Conservation (phyloP, 2,329 filamentous ascomycete genomes). For the Fusarium tjaetaba region DNA sequence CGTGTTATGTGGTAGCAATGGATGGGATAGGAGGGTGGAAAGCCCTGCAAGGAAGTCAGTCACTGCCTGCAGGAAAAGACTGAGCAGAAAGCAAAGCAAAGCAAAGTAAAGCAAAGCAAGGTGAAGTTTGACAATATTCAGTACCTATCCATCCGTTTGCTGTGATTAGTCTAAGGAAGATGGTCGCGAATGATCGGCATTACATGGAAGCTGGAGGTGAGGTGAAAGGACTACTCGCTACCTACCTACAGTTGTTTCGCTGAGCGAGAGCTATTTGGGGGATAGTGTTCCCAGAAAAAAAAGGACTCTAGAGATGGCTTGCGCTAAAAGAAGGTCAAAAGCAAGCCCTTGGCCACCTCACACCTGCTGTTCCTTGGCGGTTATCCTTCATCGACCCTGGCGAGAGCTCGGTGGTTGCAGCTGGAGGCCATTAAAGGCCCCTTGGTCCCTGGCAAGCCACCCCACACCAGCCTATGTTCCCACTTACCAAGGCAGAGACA, state of each 20-base stretch:
- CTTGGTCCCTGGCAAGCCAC: constrained; percentile 27
- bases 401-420: constrained; percentile 18
- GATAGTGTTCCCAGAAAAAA: neutral
- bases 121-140: constrained; percentile 15
- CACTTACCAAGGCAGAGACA: neutral
- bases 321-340: constrained; percentile 18
- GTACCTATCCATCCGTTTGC: neutral
- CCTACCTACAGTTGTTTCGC: neutral
- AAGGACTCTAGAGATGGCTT: constrained; percentile 11
- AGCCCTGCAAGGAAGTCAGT: neutral
- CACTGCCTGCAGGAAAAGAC: constrained; percentile 11
- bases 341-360: constrained; percentile 9
- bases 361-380: constrained; percentile 18
- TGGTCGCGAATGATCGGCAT: constrained; percentile 26
- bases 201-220: constrained; percentile 17
- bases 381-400: constrained; percentile 17
- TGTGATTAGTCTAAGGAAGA: neutral
- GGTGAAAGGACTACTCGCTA: constrained; percentile 8
- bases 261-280: constrained; percentile 10
- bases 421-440: constrained; percentile 5
- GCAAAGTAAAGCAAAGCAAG: constrained; percentile 6
- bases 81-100: constrained; percentile 5
- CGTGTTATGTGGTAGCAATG: constrained; percentile 1
- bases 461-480: constrained; percentile 23
- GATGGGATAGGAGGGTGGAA: constrained; percentile 9